These are phyloP conservation scores for Paramecium caudatum DNA, from an alignment of 73 alveolate genomes.

Conservation along the genomic window DNA sequence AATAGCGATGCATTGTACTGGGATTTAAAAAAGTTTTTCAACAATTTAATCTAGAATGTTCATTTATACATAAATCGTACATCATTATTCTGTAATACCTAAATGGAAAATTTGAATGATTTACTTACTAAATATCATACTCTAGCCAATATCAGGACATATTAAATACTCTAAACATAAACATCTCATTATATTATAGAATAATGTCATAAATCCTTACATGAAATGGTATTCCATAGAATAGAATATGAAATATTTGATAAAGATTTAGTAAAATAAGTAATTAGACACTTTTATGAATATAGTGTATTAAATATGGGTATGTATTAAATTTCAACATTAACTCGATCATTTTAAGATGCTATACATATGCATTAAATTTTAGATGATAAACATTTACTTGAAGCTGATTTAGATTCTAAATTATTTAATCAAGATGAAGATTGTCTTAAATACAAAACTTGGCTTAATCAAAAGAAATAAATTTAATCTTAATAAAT, in stretches of 20 bases:
- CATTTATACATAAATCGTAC: slow-evolving; percentile 9
- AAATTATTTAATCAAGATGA: slow-evolving; percentile 34
- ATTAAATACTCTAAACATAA: slow-evolving; percentile 30
- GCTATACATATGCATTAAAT: slow-evolving; percentile 35
- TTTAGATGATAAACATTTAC: background rate
- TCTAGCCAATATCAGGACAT: slow-evolving; percentile 59
- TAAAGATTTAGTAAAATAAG: background rate
- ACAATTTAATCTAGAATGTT: background rate
- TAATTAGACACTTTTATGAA: slow-evolving; percentile 52
- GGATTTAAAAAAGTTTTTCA: slow-evolving; percentile 2
- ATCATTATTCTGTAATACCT: slow-evolving; percentile 15
- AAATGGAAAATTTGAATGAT: slow-evolving; percentile 48
- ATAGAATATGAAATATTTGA: slow-evolving; percentile 19
- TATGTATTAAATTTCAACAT: background rate
- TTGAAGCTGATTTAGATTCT: background rate
- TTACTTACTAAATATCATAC: slow-evolving; percentile 34
- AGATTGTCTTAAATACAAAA: slow-evolving; percentile 23
- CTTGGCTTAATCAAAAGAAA: slow-evolving; percentile 39
- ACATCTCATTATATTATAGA: background rate
- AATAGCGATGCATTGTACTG: background rate
- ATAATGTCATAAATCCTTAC: background rate
- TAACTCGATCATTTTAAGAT: slow-evolving; percentile 17
- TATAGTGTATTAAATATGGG: background rate
- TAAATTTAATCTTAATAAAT: background rate
- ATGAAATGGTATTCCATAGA: background rate